A percentile compares a stretch with the other conserved stretches of the same genome.
Conservation (phyloP, 2,329 filamentous ascomycete genomes). For the Cladorrhinum sp. region DNA sequence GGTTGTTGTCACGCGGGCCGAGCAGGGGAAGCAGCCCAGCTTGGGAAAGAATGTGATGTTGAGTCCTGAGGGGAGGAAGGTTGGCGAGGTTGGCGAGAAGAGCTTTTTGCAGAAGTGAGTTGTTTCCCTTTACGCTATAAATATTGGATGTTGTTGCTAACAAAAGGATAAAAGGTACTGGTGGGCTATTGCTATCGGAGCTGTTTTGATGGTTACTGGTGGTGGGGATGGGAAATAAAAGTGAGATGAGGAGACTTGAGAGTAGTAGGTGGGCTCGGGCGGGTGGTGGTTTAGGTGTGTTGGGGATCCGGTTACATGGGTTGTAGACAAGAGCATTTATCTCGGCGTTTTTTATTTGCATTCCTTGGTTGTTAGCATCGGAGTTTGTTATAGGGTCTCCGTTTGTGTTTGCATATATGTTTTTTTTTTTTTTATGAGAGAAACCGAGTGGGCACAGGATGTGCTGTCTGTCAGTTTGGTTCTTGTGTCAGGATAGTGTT, state of each 20-base stretch:
- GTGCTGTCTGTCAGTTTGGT: too few relatives aligned
- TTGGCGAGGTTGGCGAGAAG: slow-evolving; percentile 48
- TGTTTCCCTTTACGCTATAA: neutral
- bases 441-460: too few relatives aligned
- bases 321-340: too few relatives aligned
- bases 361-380: too few relatives aligned
- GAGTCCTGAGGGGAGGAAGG: slow-evolving; percentile 57
- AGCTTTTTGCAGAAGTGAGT: slow-evolving; percentile 63
- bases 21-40: slow-evolving; percentile 51
- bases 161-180: slow-evolving; percentile 53
- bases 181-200: slow-evolving; percentile 58
- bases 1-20: slow-evolving; percentile 48
- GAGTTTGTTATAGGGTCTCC: too few relatives aligned
- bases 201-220: slow-evolving; percentile 53
- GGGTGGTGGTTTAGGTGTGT: too few relatives aligned
- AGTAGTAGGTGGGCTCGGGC: too few relatives aligned
- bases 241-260: neutral
- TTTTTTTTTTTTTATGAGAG: too few relatives aligned
- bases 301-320: too few relatives aligned
- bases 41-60: slow-evolving; percentile 64
- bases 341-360: too few relatives aligned
- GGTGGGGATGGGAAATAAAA: slow-evolving; percentile 49
- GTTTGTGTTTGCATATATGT: too few relatives aligned
- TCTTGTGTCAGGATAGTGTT: too few relatives aligned
- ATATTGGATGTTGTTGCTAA: neutral